Evolutionary conservation across 169 alveolate genomes (phyloP).

Genomic region (Cryptosporidium muris): DNA sequence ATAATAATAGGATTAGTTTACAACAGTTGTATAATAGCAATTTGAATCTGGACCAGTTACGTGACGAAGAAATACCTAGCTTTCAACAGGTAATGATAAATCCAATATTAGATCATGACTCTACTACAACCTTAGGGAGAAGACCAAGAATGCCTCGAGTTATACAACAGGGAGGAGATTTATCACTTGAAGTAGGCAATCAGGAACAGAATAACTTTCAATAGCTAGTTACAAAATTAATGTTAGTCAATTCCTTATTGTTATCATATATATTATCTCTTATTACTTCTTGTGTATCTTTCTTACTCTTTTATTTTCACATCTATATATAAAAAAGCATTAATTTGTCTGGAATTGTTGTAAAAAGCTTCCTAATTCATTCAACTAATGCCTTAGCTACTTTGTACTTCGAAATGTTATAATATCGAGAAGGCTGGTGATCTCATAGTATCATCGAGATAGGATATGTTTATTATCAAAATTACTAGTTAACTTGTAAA

Average conservation of each 20-base stretch:
- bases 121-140: conserved; percentile 8
- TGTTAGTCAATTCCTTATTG: neutral
- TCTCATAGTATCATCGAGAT: too few relatives aligned
- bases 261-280: neutral
- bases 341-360: too few relatives aligned
- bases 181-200: conserved; percentile 13
- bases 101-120: neutral
- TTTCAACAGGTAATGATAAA: too few relatives aligned
- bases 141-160: conserved; percentile 68
- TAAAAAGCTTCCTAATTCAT: too few relatives aligned
- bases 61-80: neutral
- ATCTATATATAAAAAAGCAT: too few relatives aligned
- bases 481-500: too few relatives aligned
- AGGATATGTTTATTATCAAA: too few relatives aligned
- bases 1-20: neutral
- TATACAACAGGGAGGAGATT: conserved; percentile 56
- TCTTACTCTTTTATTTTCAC: too few relatives aligned
- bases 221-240: neutral
- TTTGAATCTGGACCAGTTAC: conserved; percentile 2
- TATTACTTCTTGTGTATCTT: too few relatives aligned
- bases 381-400: too few relatives aligned
- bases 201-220: neutral
- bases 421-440: too few relatives aligned
- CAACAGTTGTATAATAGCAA: conserved; percentile 1
- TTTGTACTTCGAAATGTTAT: too few relatives aligned